Evolutionary conservation across 257 asterid species (phyloP).

Genomic region (Euphrasia confusa): DNA sequence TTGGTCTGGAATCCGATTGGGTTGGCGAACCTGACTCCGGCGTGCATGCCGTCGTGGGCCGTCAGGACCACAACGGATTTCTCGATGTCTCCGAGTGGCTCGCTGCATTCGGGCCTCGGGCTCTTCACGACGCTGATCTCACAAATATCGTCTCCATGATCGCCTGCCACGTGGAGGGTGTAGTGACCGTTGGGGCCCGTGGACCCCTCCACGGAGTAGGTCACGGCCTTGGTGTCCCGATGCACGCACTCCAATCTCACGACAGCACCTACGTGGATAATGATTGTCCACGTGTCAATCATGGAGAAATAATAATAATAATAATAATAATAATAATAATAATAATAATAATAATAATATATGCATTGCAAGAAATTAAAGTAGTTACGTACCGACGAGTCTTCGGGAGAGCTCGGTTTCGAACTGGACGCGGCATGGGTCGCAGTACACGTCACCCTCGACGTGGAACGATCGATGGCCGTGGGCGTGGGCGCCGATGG

Average conservation of each 20-base stretch:
- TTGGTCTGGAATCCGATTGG: conserved; percentile 48
- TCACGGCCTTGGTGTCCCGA: conserved; percentile 23
- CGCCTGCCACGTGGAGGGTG: conserved; percentile 36
- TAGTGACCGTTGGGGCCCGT: conserved; percentile 38
- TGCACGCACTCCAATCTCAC: conserved; percentile 50
- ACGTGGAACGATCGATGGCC: conserved; percentile 25
- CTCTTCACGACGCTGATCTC: conserved; percentile 36
- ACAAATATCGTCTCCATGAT: conserved; percentile 45
- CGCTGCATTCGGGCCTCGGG: conserved; percentile 35
- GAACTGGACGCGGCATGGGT: conserved; percentile 47
- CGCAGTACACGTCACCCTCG: conserved; percentile 50
- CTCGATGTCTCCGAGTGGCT: conserved; percentile 21
- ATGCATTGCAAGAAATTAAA: neutral
- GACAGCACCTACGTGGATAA: conserved; percentile 34
- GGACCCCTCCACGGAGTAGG: conserved; percentile 30
- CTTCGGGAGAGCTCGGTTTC: conserved; percentile 36
- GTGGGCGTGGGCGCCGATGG: conserved; percentile 10
- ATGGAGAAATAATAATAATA: no score
- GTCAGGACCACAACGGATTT: conserved; percentile 32
- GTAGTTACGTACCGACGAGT: conserved; percentile 33
- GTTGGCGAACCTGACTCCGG: conserved; percentile 36
- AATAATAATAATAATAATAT: no score
- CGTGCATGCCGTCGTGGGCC: conserved; percentile 33
- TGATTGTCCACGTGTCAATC: no score
- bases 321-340: no score